Evolutionary conservation across 2,329 filamentous ascomycete species (phyloP).

Genomic region (Paraphaeosphaeria minitans): DNA sequence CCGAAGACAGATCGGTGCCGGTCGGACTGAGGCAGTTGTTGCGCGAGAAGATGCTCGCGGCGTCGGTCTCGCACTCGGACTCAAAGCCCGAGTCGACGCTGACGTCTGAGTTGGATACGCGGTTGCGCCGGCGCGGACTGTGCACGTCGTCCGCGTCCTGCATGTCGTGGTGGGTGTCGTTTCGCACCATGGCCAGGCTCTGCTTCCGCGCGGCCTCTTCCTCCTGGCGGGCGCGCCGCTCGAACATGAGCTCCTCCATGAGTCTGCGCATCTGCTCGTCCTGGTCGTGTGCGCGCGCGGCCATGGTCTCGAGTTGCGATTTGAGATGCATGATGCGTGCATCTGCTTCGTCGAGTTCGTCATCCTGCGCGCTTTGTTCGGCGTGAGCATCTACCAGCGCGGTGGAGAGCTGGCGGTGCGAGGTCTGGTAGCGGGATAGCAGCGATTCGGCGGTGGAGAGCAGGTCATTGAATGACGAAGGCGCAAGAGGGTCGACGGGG

Average conservation of each 20-base stretch:
- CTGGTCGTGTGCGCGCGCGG: slow-evolving; percentile 60
- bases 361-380: slow-evolving; percentile 62
- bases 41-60: slow-evolving; percentile 49
- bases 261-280: slow-evolving; percentile 57
- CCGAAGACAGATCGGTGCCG: slow-evolving; percentile 40
- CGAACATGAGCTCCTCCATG: slow-evolving; percentile 42
- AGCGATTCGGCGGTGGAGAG: slow-evolving; percentile 62
- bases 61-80: slow-evolving; percentile 60
- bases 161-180: slow-evolving; percentile 10
- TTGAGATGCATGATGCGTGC: slow-evolving; percentile 63
- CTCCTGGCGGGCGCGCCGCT: slow-evolving; percentile 40
- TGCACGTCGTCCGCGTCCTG: slow-evolving; percentile 2
- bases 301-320: slow-evolving; percentile 65
- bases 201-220: slow-evolving; percentile 43
- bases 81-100: slow-evolving; percentile 64
- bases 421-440: slow-evolving; percentile 59
- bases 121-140: slow-evolving; percentile 38
- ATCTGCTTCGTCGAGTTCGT: slow-evolving; percentile 65
- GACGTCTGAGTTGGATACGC: slow-evolving; percentile 40
- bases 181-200: slow-evolving; percentile 36
- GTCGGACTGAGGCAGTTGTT: slow-evolving; percentile 45
- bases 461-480: slow-evolving; percentile 62
- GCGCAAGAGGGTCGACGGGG: slow-evolving; percentile 54
- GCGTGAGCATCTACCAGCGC: slow-evolving; percentile 56
- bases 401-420: slow-evolving; percentile 55